Conservation (phyloP, 2,329 filamentous ascomycete genomes). For the Nannizzia gypsea region DNA sequence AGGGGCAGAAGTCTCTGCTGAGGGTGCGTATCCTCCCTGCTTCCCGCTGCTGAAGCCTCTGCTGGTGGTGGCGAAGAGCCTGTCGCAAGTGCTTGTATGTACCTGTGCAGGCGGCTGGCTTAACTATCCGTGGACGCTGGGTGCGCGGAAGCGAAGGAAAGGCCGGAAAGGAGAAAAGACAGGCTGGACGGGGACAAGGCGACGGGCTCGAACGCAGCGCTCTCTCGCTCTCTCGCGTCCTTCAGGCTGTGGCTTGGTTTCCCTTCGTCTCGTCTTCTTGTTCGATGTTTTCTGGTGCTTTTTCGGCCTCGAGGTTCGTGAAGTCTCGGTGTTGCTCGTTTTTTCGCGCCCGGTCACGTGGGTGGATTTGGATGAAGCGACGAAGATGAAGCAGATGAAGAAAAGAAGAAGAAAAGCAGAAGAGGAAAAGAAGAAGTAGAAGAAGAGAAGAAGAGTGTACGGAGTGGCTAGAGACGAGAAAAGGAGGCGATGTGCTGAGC, state of each 20-base stretch:
- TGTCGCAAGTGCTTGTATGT: neutral
- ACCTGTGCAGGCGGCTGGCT: neutral
- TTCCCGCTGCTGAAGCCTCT: neutral
- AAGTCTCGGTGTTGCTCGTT: neutral
- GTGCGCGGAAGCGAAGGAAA: no score
- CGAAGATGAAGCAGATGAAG: neutral
- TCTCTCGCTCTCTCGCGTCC: neutral
- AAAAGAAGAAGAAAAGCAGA: neutral
- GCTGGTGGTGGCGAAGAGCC: neutral
- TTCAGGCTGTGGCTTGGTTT: neutral
- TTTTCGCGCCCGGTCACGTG: neutral
- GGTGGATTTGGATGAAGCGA: neutral
- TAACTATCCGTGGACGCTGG: no score
- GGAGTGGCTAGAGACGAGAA: neutral
- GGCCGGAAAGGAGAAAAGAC: neutral
- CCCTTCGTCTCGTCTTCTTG: neutral
- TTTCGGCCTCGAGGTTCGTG: neutral
- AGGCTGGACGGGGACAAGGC: neutral
- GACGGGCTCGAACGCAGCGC: neutral
- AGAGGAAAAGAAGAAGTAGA: neutral
- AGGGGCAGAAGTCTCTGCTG: no score
- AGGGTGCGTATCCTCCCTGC: neutral
- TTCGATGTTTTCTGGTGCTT: neutral
- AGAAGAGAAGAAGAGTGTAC: neutral
- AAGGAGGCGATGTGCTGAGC: no score